phyloP scores from a whole-genome alignment of 257 asterid species.

The Solanum piurae region DNA sequence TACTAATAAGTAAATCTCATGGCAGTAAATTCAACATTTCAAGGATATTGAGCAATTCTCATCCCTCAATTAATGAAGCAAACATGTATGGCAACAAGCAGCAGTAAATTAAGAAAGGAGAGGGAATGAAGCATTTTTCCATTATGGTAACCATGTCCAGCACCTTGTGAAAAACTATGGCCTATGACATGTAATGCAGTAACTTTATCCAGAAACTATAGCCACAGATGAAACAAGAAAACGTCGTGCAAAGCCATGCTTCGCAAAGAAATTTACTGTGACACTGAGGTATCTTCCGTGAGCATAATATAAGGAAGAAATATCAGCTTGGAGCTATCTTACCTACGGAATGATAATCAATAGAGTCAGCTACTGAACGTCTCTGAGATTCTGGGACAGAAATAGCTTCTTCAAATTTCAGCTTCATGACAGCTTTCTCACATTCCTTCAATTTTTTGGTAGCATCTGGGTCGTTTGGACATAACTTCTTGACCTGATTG shows the following conservation, averaged over 20 bases:
- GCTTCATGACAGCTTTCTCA: slow-evolving; percentile 92
- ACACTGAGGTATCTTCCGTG: not conserved
- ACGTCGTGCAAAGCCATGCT: not conserved
- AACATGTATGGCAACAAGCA: not conserved
- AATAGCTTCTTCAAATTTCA: slow-evolving; percentile 95
- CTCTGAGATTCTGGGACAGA: slow-evolving; percentile 60
- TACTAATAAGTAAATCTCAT: not conserved
- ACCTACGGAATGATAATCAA: slow-evolving; percentile 88
- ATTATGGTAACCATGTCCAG: not conserved
- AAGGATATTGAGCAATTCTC: not conserved
- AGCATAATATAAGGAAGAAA: not conserved
- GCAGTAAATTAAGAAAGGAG: not conserved
- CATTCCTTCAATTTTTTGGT: slow-evolving; percentile 89
- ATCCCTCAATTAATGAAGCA: not conserved
- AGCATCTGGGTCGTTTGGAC: slow-evolving; percentile 96
- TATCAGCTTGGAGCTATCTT: slow-evolving; percentile 11
- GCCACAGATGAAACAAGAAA: not conserved
- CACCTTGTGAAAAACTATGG: not conserved
- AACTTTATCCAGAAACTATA: not conserved
- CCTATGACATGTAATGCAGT: not conserved
- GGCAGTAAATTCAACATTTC: not conserved
- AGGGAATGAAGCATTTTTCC: not conserved
- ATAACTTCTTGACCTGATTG: slow-evolving; percentile 63
- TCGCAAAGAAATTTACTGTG: not conserved
- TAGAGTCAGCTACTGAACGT: slow-evolving; percentile 65